phyloP scores from a whole-genome alignment of 2,329 filamentous ascomycete species.

The Raffaelea arxii region DNA sequence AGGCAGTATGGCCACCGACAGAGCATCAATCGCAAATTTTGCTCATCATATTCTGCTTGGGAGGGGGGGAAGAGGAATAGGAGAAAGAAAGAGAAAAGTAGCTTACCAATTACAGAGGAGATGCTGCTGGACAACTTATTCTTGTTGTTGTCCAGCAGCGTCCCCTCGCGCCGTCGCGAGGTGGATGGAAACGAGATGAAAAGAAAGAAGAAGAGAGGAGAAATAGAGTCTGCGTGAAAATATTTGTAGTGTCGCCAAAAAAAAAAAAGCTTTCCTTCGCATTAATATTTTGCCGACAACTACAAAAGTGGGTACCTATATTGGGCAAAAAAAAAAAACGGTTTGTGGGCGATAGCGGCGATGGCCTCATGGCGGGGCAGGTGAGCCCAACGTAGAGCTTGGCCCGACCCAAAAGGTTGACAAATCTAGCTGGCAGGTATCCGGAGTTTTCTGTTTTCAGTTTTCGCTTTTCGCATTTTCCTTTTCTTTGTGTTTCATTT shows the following conservation, averaged over 20 bases:
- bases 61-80: slow-evolving; percentile 9
- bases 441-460: no score
- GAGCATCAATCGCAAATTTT: slow-evolving; percentile 94
- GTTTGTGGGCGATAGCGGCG: background rate
- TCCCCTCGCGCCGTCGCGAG: no score
- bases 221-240: no score
- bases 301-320: no score
- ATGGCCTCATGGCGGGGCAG: background rate
- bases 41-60: slow-evolving; percentile 52
- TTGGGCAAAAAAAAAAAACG: background rate
- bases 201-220: background rate
- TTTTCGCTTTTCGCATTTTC: background rate
- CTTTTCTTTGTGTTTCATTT: background rate
- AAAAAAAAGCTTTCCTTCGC: no score
- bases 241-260: no score
- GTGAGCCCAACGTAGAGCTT: background rate
- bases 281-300: no score
- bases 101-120: background rate
- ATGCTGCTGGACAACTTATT: no score
- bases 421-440: no score
- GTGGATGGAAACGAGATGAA: background rate
- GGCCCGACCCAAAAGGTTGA: no score
- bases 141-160: no score
- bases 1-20: slow-evolving; percentile 70
- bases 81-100: slow-evolving; percentile 2